Base-by-base conservation (phyloP, 176 grass and related monocot genomes). In the Tillandsia fasciculata region DNA sequence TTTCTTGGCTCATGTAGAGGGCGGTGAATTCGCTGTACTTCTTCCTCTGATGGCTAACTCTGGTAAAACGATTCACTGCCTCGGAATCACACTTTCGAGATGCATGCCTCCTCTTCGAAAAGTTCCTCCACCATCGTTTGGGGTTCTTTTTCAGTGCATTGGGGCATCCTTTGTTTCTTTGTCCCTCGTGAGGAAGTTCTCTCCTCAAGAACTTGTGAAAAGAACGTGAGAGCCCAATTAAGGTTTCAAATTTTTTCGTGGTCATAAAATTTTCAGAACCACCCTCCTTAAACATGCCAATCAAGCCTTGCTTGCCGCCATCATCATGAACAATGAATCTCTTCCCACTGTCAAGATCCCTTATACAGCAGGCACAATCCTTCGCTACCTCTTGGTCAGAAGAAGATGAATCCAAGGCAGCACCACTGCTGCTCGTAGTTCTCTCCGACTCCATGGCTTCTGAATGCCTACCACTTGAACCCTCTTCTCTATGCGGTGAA, bases 1-100 rank as follows among this genome's bases (percentile, higher is more conserved):
- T 90, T 87, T 99, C 87, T 86, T 93, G 94, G 65, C 75, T 84
- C 87, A 87, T 80, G 64, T 70, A 86, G 49, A 99, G 71, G 27
- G 84, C 84, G 28, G 94, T 87, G 64, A 99, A 93, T 69, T 99
- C 94, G 54, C 66, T 77, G 54, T 48, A 59, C 0, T 73, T 88
- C 81, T 93, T 99, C 72, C 75, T 87, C 49, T 82, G 74, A 11
- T 80, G 79, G 50, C 72, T 71, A 69, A 99, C 94, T 52, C 64
- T 77, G 5, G 61, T 70, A 50, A 86, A 85, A 49, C 65, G 57
- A 13, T 17, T 50, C 48, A 56, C 78, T 51, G 73, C 68, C 53
- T 88, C 86, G 18, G 78, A 58, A 67, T 80, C 87, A 73, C 79
- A 76, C 11, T 76, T 66, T 83, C 66, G 54, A 68, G 51, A 6